A percentile compares a stretch with the other conserved stretches of the same genome.
Evolutionary conservation across 345 rosid species (phyloP).

Genomic region (Sonneratia caseolaris): DNA sequence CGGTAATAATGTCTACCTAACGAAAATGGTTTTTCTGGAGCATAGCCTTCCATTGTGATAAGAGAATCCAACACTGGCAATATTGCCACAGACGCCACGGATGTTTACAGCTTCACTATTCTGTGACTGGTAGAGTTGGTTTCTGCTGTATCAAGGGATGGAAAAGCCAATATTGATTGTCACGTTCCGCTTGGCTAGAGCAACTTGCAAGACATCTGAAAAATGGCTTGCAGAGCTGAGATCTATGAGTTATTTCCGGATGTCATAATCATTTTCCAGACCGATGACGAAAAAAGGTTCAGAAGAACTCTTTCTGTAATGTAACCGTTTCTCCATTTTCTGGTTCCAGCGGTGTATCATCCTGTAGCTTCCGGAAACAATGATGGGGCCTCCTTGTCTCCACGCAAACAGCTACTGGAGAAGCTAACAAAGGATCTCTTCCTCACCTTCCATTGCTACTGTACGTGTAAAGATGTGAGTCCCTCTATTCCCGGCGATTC

Average conservation of each 20-base stretch:
- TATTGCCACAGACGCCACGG: too few relatives aligned
- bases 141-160: too few relatives aligned
- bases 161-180: not conserved
- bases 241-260: not conserved
- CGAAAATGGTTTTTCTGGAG: too few relatives aligned
- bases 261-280: not conserved
- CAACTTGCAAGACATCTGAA: not conserved
- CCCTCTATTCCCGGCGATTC: too few relatives aligned
- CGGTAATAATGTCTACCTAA: too few relatives aligned
- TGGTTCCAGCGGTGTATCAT: conserved; percentile 1
- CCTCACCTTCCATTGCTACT: conserved; percentile 72
- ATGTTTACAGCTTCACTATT: too few relatives aligned
- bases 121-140: too few relatives aligned
- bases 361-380: not conserved
- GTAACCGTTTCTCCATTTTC: not conserved
- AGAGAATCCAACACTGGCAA: too few relatives aligned
- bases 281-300: not conserved
- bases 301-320: not conserved
- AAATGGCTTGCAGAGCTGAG: not conserved
- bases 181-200: not conserved
- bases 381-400: not conserved
- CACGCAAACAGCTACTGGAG: conserved; percentile 13
- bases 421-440: conserved; percentile 51
- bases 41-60: too few relatives aligned
- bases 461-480: conserved; percentile 76